Conservation (phyloP, 169 alveolate genomes). For the Plasmodium falciparum region DNA sequence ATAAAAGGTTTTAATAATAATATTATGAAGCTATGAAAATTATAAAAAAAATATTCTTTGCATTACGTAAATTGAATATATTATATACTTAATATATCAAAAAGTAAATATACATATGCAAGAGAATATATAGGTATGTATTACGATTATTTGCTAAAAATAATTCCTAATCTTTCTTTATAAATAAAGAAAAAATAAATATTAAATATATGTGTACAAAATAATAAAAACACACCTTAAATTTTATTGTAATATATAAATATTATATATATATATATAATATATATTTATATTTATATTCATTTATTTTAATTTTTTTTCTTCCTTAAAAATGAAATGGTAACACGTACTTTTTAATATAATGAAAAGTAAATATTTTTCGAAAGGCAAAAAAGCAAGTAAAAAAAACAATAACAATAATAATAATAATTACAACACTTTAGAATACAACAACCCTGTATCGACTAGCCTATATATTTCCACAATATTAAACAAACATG, state of each 20-base stretch:
- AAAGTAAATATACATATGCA: too few species aligned
- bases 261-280: not conserved
- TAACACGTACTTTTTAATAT: not conserved
- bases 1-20: too few species aligned
- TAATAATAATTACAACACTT: not conserved
- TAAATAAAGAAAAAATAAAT: not conserved
- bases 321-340: not conserved
- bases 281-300: not conserved
- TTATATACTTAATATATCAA: too few species aligned
- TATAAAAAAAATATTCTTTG: too few species aligned
- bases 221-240: not conserved
- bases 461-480: constrained; percentile 32
- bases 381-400: constrained; percentile 7
- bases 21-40: too few species aligned
- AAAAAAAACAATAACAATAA: not conserved
- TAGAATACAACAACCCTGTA: constrained; percentile 10
- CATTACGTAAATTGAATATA: too few species aligned
- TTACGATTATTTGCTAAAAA: too few species aligned
- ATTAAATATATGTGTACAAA: not conserved
- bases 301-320: not conserved
- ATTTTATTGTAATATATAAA: not conserved
- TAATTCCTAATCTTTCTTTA: too few species aligned
- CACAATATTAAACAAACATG: constrained; percentile 13
- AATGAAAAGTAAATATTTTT: constrained; percentile 46
- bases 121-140: too few species aligned